Conservation (phyloP, 257 asterid species). For the Nicotiana paniculata region DNA sequence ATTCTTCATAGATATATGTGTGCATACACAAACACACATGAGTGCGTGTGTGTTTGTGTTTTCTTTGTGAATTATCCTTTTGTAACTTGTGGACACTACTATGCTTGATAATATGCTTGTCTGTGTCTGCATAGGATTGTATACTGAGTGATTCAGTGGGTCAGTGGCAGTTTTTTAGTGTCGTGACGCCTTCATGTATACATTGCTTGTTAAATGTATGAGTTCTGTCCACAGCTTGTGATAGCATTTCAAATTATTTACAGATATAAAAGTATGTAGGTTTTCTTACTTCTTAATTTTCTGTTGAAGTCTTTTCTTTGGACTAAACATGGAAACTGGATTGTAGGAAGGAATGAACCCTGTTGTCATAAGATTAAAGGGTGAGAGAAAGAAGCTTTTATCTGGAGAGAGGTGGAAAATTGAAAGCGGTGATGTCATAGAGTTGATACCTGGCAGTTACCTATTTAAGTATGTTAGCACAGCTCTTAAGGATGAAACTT, state of each 20-base stretch:
- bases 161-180: background rate
- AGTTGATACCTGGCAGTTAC: conserved; percentile 87
- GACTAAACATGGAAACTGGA: conserved; percentile 15
- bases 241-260: background rate
- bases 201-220: background rate
- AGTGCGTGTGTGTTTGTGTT: background rate
- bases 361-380: conserved; percentile 56
- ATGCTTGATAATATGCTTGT: background rate
- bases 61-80: background rate
- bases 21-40: background rate
- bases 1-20: background rate
- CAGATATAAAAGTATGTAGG: background rate
- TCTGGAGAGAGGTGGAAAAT: conserved; percentile 59
- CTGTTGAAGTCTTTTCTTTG: background rate
- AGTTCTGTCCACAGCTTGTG: background rate
- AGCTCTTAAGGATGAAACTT: conserved; percentile 19
- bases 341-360: conserved; percentile 89
- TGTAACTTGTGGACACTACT: background rate
- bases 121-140: background rate
- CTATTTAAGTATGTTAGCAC: conserved; percentile 60
- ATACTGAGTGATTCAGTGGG: background rate
- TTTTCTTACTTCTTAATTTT: background rate
- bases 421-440: conserved; percentile 60
- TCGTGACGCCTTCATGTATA: background rate
- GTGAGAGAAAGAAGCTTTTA: conserved; percentile 61